Percentiles rank a stretch among this genome's conserved stretches.
These are phyloP conservation scores for Coemansia sp. DNA, from an alignment of 192 early-diverging fungal genomes.

Conservation along the genomic window DNA sequence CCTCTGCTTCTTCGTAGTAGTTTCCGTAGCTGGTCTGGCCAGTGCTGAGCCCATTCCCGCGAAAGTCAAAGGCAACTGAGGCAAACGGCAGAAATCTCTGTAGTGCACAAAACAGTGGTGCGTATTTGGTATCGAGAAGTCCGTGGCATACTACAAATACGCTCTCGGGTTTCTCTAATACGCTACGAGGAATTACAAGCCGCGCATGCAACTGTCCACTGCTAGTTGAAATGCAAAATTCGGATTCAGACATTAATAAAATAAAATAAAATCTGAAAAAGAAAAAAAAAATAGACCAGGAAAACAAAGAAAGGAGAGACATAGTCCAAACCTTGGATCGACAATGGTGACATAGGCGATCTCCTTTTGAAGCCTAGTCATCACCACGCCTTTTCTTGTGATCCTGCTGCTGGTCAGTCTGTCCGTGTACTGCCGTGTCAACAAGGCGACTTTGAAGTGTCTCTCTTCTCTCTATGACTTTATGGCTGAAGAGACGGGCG, in stretches of 20 bases:
- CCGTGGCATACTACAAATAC: constrained; percentile 62
- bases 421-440: too few species aligned
- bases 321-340: background rate
- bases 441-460: too few species aligned
- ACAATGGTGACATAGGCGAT: too few species aligned
- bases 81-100: constrained; percentile 30
- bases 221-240: constrained; percentile 18
- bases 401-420: too few species aligned
- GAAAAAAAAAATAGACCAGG: background rate
- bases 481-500: too few species aligned
- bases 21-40: constrained; percentile 63
- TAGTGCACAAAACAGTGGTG: constrained; percentile 33
- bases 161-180: background rate
- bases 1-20: constrained; percentile 58
- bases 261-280: background rate
- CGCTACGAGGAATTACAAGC: constrained; percentile 12
- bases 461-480: too few species aligned
- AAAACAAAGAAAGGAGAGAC: background rate
- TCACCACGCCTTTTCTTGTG: too few species aligned
- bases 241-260: background rate
- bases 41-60: constrained; percentile 61
- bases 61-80: constrained; percentile 60
- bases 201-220: constrained; percentile 20
- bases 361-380: too few species aligned
- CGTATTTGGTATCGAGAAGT: constrained; percentile 54